Evolutionary conservation across 768 basidiomycete species (phyloP).

Genomic region (Naganishia vaughanmartiniae): DNA sequence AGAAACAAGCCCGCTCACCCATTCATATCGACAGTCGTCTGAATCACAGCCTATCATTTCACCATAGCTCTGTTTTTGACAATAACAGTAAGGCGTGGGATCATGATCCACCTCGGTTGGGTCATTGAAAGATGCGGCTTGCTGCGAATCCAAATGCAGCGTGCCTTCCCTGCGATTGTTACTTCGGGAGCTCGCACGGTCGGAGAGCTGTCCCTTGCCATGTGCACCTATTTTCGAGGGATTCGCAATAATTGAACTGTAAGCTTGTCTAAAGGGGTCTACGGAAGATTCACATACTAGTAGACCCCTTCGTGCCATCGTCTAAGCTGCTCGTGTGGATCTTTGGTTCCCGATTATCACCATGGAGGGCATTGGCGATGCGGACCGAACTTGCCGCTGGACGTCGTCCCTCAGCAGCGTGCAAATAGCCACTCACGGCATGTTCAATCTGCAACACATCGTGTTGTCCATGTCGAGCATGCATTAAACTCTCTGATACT

Average conservation of each 20-base stretch:
- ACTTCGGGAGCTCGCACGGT: background rate
- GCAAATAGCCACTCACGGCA: background rate
- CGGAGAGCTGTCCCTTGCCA: background rate
- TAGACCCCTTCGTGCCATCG: background rate
- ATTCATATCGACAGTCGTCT: slow-evolving; percentile 52
- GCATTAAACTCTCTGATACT: background rate
- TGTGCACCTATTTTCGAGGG: background rate
- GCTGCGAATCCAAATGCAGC: background rate
- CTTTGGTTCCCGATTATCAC: background rate
- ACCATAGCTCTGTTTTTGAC: slow-evolving; percentile 49
- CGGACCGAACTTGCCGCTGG: background rate
- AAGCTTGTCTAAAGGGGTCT: background rate
- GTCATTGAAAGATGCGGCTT: background rate
- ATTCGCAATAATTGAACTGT: background rate
- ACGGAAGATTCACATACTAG: background rate
- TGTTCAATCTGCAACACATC: background rate
- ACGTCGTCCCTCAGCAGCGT: background rate
- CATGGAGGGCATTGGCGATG: background rate
- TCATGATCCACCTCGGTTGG: slow-evolving; percentile 38
- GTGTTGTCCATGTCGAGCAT: background rate
- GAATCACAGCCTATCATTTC: slow-evolving; percentile 55
- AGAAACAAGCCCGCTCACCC: slow-evolving; percentile 45
- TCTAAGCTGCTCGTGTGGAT: background rate
- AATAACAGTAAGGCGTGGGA: slow-evolving; percentile 46
- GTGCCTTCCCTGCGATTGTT: background rate